Conservation (phyloP, 2,329 filamentous ascomycete species). For the Fusarium tjaetaba region DNA sequence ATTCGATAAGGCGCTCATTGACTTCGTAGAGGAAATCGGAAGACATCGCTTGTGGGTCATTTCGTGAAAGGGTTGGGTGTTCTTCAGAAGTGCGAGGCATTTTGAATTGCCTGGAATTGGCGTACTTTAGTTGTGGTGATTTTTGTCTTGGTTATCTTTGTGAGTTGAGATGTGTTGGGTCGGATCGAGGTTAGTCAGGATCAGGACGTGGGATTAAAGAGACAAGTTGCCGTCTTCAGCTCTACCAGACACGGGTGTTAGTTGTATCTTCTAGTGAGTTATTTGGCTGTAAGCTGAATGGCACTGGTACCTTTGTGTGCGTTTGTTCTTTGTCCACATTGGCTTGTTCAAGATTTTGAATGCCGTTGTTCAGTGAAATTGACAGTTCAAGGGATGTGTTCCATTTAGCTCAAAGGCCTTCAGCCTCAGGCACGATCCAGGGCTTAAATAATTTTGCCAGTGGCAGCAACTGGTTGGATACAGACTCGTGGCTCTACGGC, state of each 20-base stretch:
- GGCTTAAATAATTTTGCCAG: accelerated
- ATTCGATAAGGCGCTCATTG: background rate
- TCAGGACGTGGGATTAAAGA: background rate
- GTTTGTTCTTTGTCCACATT: background rate
- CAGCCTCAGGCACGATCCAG: accelerated
- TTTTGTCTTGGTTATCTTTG: too few relatives aligned
- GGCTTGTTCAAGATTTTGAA: background rate
- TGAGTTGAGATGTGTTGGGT: background rate
- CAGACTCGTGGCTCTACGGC: accelerated
- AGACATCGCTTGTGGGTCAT: background rate
- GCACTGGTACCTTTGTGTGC: background rate
- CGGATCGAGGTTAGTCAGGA: accelerated
- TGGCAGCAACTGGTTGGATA: accelerated
- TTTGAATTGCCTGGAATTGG: too few relatives aligned
- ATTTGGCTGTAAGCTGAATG: accelerated
- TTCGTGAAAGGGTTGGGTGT: too few relatives aligned
- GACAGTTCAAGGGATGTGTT: accelerated
- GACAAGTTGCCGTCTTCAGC: accelerated
- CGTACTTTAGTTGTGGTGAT: too few relatives aligned
- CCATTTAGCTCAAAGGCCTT: accelerated
- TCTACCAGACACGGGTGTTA: accelerated
- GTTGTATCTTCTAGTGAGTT: accelerated
- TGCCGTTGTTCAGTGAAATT: accelerated
- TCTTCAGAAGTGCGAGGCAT: background rate
- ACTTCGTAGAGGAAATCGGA: background rate